Evolutionary conservation across 2,329 filamentous ascomycete genomes (phyloP).

Genomic region (Scedosporium minutisporum): DNA sequence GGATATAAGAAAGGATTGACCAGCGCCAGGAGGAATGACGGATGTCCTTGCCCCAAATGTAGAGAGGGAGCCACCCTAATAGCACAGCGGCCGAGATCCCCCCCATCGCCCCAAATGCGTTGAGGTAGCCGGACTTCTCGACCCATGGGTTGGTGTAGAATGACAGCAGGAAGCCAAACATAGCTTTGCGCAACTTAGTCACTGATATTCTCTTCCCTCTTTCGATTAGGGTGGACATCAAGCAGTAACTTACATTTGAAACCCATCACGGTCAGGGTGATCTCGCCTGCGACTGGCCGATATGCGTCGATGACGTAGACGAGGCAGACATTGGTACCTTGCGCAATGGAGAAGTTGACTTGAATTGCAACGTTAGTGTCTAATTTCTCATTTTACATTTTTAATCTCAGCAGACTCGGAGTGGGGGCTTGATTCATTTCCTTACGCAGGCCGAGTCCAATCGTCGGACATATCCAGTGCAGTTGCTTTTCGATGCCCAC

Average conservation of each 20-base stretch:
- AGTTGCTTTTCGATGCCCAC: slow-evolving; percentile 34
- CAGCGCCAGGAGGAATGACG: slow-evolving; percentile 38
- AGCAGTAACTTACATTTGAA: slow-evolving; percentile 49
- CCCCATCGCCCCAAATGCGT: slow-evolving; percentile 48
- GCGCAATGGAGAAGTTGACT: slow-evolving; percentile 47
- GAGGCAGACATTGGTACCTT: slow-evolving; percentile 44
- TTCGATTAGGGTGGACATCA: too few species aligned
- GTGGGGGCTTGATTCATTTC: too few species aligned
- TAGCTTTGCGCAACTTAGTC: too few species aligned
- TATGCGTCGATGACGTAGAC: slow-evolving; percentile 51
- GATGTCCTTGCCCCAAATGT: slow-evolving; percentile 39
- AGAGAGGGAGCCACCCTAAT: slow-evolving; percentile 39
- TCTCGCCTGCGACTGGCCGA: slow-evolving; percentile 46
- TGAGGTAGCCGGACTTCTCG: slow-evolving; percentile 34
- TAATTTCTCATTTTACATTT: too few species aligned
- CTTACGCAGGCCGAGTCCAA: slow-evolving; percentile 43
- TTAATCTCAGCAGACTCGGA: too few species aligned
- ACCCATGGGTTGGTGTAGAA: slow-evolving; percentile 55
- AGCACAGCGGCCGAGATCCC: slow-evolving; percentile 39
- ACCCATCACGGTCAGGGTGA: slow-evolving; percentile 40
- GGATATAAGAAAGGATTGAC: slow-evolving; percentile 32
- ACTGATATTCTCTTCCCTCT: too few species aligned
- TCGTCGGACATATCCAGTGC: slow-evolving; percentile 46
- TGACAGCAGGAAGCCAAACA: slow-evolving; percentile 48
- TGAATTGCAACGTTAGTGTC: too few species aligned